Base-by-base conservation (phyloP, 441 rosid genomes). In the Manihot esculenta region DNA sequence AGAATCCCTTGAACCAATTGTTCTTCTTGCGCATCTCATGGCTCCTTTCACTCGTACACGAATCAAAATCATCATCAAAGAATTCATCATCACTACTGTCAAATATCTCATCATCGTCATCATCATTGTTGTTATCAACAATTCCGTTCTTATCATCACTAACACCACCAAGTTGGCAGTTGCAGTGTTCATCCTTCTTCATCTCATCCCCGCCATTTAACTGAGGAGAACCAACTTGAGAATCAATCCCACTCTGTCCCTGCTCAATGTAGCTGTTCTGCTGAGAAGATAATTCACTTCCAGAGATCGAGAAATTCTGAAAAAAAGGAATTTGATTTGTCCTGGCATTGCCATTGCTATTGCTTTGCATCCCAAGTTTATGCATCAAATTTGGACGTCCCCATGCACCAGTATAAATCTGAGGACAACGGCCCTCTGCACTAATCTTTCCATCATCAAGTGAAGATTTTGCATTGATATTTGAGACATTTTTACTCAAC, bases 1-100 rank as follows among this genome's bases (percentile, higher is more conserved):
- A 75, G 26, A 69, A 75, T 55, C 38, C 30, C 35, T 44, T 58
- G 20, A 69, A 75, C 74, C 66, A 24, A 9, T 64, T 75, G 42
- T 30, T 64, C 30, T 8, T 55, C 65, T 75, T 75, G 41, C 20
- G 10, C 5, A 2, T 12, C 27, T 68, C 65, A 38, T 62, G 50
- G 51, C 44, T 56, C 9, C 5, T 42, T 15, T 55, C 65, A 44
- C 62, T 67, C 11, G 33, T 38, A 27, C 44, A 66, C 15, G 23
- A 27, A 17, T 75, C 70, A 17, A 12, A 55, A 70, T 64, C 70
- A 30, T 55, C 15, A 51, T 68, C 72, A 35, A 49, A 24, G 3
- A 65, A 2, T 13, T 66, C 66, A 14, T 68, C 77, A 21, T 62
- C 69, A 14, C 60, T 64, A 18, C 64, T 33, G 3, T 14, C 63